Percentiles rank a stretch among this genome's conserved stretches.
phyloP scores from a whole-genome alignment of 306 rosid genomes.

The Cicer bijugum region DNA sequence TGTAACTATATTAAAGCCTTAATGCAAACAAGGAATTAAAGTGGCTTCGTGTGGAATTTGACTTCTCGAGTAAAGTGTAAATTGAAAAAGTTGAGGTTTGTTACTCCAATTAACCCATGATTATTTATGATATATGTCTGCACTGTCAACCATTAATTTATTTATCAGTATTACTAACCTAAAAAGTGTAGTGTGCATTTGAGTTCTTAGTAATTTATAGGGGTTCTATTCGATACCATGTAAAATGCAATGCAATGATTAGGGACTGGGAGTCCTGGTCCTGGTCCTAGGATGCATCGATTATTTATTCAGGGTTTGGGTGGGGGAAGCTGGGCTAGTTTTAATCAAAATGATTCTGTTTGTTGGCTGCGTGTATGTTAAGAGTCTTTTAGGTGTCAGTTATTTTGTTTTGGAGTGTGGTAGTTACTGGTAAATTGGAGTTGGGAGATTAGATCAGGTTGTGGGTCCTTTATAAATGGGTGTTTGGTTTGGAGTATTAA shows the following conservation, averaged over 20 bases:
- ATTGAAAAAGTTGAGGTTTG: not conserved
- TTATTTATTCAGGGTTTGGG: not conserved
- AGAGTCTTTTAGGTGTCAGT: not conserved
- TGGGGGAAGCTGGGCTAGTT: slow-evolving; percentile 25
- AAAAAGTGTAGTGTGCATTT: not conserved
- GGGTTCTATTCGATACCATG: not conserved
- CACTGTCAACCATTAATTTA: not conserved
- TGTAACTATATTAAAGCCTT: not conserved
- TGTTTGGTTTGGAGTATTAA: too few relatives aligned
- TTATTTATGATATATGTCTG: not conserved
- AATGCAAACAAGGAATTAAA: slow-evolving; percentile 9
- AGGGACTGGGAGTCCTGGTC: too few relatives aligned
- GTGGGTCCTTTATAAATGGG: not conserved
- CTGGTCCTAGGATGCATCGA: not conserved
- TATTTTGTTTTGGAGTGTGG: slow-evolving; percentile 1
- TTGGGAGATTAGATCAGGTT: not conserved
- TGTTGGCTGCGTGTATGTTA: not conserved
- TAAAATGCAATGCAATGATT: not conserved
- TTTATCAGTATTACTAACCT: not conserved
- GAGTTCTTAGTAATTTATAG: not conserved
- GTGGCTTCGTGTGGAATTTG: not conserved
- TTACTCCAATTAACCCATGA: not conserved
- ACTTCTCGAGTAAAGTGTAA: not conserved
- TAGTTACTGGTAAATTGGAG: not conserved
- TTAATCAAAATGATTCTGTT: not conserved